Evolutionary conservation across 306 rosid genomes (phyloP), one percentile per base, ranked within the genome.

Genomic region (Cercis canadensis): DNA sequence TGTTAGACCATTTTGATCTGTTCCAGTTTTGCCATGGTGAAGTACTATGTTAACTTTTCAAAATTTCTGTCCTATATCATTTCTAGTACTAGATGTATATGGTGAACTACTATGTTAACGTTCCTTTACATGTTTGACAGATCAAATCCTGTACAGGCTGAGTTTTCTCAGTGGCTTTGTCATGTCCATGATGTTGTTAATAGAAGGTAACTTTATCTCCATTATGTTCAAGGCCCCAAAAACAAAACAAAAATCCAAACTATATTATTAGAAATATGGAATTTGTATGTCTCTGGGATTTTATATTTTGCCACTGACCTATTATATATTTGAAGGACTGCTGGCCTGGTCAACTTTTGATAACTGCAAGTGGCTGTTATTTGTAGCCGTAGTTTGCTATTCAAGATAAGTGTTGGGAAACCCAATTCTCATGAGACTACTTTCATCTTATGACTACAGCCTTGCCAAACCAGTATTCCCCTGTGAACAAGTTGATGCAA

Each of bases 101-200:
- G 29, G 29, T 24, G 29, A 1, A 24, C 3, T 24, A 24, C 29
- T 24, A 34, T 41, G 5, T 29, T 31, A 12, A 13, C n/a, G 14
- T 75, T 74, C 33, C 16, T 56, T 79, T 62, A 19, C 62, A 54
- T 77, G 53, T 64, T 73, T 72, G 77, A 70, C 91, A 90, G 96
- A 78, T 65, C 85, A 80, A 94, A 94, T 79, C 98, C 98, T 46
- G 96, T 89, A 65, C 85, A 82, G 66, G 78, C 82, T 18, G 97
- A 90, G 75, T 83, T 88, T 70, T 81, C 94, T 62, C 86, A 77
- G 56, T 87, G 97, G 91, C 80, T 90, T 52, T 92, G 97, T 62
- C 89, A 84, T 72, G 97, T 87, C 67, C 97, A 90, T 76, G 87
- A 93, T 59, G 85, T 89, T 39, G 92, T 93, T 56, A 93, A 93